phyloP scores from a whole-genome alignment of 176 grass and related monocot species.

The Oropetium thomaeum region DNA sequence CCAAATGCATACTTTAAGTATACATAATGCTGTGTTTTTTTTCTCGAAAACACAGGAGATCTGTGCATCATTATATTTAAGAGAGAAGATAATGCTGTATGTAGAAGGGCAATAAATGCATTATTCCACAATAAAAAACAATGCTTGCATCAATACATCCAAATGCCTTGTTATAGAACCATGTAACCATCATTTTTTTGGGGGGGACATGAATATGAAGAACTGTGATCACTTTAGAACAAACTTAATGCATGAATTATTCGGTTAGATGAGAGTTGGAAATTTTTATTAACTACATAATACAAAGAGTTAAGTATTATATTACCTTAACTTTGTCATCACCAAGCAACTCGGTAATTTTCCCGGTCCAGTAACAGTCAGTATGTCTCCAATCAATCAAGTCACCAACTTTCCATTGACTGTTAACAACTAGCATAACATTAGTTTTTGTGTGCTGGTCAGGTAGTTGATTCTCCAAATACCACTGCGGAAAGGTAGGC shows the following conservation, averaged over 20 bases:
- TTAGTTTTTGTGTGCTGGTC: slow-evolving; percentile 12
- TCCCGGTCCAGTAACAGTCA: slow-evolving; percentile 56
- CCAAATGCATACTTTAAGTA: not conserved
- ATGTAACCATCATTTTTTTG: no score
- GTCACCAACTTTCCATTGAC: slow-evolving; percentile 59
- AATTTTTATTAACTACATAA: not conserved
- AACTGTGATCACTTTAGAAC: not conserved
- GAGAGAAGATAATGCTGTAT: no score
- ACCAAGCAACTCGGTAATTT: slow-evolving; percentile 34
- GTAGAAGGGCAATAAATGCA: no score
- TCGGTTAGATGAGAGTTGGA: not conserved
- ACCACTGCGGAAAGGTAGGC: slow-evolving; percentile 56
- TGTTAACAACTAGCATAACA: slow-evolving; percentile 45
- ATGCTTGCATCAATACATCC: not conserved
- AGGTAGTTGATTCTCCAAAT: slow-evolving; percentile 30
- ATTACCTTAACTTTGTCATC: slow-evolving; percentile 43
- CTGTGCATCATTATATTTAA: no score
- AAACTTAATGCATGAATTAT: not conserved
- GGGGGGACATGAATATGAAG: not conserved
- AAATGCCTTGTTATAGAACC: no score
- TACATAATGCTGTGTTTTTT: not conserved
- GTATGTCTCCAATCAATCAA: slow-evolving; percentile 55
- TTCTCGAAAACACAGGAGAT: no score
- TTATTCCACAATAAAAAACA: not conserved
- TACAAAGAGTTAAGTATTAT: slow-evolving; percentile 5